Base-by-base conservation (phyloP, 495 filamentous ascomycete species). In the Penicillium daleae region DNA sequence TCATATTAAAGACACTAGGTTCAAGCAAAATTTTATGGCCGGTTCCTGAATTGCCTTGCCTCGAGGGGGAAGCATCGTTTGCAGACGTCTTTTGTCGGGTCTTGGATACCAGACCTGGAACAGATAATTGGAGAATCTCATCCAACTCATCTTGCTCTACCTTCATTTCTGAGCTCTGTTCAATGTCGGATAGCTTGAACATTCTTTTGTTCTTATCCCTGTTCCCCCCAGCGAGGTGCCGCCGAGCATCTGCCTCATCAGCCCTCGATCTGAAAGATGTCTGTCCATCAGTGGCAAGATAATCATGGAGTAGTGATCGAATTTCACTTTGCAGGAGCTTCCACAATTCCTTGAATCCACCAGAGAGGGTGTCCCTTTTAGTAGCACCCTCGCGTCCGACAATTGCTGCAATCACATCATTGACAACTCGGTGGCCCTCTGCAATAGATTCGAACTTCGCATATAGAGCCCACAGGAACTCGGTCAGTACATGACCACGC, bases 1-100 rank as follows among this genome's bases (percentile, higher is more conserved):
- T 90, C 87, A 99, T 98, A 69, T 99, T 99, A 78, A 98, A 98
- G 17, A 98, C 93, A 67, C 91, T 97, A 13, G 95, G 93, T 71
- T 97, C 92, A 39, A 98, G 89, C 3, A 99, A 83, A 68, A 96
- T 81, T 81, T 97, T 94, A 77, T 92, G 91, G 19, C 86, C 87
- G 52, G 85, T 91, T 22, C 83, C 89, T 35, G 82, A 85, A 42
- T 85, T 83, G 24, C 77, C 80, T 65, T 80, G 75, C 31, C 62
- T 66, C 8, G 74, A 66, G 27, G 74, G 69, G 9, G 74, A 61
- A n/a, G 57, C 59, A 66, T 88, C 78, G 44, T 65, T 71, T 17
- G 69, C 61, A 8, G 71, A 56, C 6, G 63, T 62, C 51, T 74
- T 78, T 59, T 76, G 71, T 58, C 89, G 86, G 0, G 90, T 86